Evolutionary conservation across 2,329 filamentous ascomycete genomes (phyloP), one percentile per base, ranked within the genome.

Genomic region (Elsinoe australis): DNA sequence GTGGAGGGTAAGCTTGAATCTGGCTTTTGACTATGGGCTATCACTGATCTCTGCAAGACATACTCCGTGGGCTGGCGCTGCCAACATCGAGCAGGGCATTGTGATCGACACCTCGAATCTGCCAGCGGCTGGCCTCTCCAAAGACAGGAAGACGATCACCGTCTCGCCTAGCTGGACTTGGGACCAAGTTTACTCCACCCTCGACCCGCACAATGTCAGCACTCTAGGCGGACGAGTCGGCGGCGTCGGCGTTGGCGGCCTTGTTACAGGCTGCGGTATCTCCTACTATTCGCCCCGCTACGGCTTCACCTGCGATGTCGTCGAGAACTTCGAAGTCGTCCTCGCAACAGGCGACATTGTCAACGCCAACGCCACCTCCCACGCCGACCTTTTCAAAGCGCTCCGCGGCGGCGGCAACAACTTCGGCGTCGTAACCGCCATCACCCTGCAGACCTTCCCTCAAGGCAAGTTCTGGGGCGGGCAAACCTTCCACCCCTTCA

Each of bases 351-450:
- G 69, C 0, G 54, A 55, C 4, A 57, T 69, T 24, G 58, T 66
- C 8, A 61, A 55, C 1, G 62, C 65, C 0, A 74, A 70, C 1
- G 60, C 65, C 9, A 56, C 57, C 0, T 64, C 75, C 54, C 68
- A 78, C 29, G 19, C 58, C 0, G 72, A 75, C 36, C 60, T 75
- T 2, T 75, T 74, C 58, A 75, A 71, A 71, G 69, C 65, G 15
- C 49, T 72, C 17, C 60, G 64, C 3, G 71, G 70, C 19, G 70
- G 69, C 1, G 69, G 70, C 0, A 65, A 68, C 50, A 70, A 68
- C 47, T 72, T 72, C 49, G 70, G 69, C 4, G 63, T 70, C 4
- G 67, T 69, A 2, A 66, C 66, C 0, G 67, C 73, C 41, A 75
- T 76, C 57, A 38, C 33, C 33, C 26, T 53, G n/a, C 34, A 46